Conservation (phyloP, 257 asterid genomes). For the Euphrasia confusa region DNA sequence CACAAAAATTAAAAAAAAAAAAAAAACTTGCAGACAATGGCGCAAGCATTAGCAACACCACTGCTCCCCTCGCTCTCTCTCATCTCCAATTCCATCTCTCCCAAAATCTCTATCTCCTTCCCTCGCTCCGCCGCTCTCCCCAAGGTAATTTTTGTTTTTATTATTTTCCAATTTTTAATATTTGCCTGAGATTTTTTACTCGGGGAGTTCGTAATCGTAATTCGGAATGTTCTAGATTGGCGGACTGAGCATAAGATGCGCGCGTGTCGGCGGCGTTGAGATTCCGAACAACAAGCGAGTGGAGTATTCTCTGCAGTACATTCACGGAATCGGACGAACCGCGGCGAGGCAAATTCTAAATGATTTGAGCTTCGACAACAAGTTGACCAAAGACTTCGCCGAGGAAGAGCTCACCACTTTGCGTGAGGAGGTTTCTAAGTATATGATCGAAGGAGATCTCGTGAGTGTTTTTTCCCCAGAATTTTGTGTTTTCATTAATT, state of each 20-base stretch:
- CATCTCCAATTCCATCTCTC: constrained; percentile 44
- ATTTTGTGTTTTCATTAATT: not conserved
- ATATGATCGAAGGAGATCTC: constrained; percentile 94
- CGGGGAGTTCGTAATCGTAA: not conserved
- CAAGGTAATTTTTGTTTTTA: constrained; percentile 38
- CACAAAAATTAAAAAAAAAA: too few relatives aligned
- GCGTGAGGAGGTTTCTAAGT: constrained; percentile 91
- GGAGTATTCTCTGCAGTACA: constrained; percentile 84
- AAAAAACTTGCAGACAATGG: constrained; percentile 36
- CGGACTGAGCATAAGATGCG: constrained; percentile 70
- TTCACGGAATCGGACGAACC: constrained; percentile 94
- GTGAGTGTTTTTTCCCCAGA: constrained; percentile 33
- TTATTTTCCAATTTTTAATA: not conserved
- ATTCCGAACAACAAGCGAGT: constrained; percentile 92
- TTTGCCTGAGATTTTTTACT: not conserved
- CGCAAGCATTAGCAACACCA: constrained; percentile 66
- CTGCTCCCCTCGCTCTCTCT: constrained; percentile 60
- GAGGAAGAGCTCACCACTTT: constrained; percentile 86
- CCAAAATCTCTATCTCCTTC: constrained; percentile 40
- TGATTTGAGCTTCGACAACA: constrained; percentile 72
- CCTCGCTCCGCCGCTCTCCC: constrained; percentile 37
- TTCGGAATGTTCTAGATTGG: constrained; percentile 44
- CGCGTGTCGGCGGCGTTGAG: constrained; percentile 99
- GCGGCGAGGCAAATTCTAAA: constrained; percentile 54
- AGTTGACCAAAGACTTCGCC: constrained; percentile 71